Percentiles rank a stretch among this genome's conserved stretches.
phyloP scores from a whole-genome alignment of 2,329 filamentous ascomycete genomes.

The Verticillium klebahnii region DNA sequence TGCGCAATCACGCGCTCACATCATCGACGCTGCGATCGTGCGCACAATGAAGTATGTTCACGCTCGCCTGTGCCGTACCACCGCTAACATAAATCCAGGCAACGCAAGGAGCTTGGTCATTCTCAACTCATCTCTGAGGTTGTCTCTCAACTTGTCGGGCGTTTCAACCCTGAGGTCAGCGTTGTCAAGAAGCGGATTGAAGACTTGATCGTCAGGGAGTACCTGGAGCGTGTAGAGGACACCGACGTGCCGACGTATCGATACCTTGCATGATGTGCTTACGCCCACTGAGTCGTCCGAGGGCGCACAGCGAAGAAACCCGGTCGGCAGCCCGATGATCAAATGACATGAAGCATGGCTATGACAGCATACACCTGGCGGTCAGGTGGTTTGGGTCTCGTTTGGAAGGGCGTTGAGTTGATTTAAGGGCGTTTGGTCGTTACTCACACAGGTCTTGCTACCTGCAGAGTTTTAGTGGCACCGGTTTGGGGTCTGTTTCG shows the following conservation, averaged over 20 bases:
- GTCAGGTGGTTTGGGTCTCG: background rate
- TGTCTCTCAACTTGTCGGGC: constrained; percentile 60
- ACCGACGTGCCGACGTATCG: constrained; percentile 61
- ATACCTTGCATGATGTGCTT: constrained; percentile 58
- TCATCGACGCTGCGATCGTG: constrained; percentile 73
- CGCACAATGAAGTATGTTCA: constrained; percentile 76
- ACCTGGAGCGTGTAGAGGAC: constrained; percentile 70
- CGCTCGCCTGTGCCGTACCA: background rate
- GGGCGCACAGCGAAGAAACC: background rate
- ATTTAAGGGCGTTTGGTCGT: background rate
- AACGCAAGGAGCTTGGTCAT: constrained; percentile 68
- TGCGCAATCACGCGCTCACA: constrained; percentile 64
- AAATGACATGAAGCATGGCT: background rate
- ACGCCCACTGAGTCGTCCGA: background rate
- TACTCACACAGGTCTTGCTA: background rate
- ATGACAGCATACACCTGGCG: background rate
- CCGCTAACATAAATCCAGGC: constrained; percentile 41
- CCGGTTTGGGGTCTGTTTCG: background rate
- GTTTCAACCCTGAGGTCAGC: constrained; percentile 71
- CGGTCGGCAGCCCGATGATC: background rate
- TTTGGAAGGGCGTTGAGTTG: background rate
- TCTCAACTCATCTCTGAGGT: constrained; percentile 68
- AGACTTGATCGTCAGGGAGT: constrained; percentile 70
- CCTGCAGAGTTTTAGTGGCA: background rate
- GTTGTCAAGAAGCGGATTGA: constrained; percentile 82